Base-by-base conservation (phyloP, 2,329 filamentous ascomycete genomes). In the Akanthomyces uredinophilus region DNA sequence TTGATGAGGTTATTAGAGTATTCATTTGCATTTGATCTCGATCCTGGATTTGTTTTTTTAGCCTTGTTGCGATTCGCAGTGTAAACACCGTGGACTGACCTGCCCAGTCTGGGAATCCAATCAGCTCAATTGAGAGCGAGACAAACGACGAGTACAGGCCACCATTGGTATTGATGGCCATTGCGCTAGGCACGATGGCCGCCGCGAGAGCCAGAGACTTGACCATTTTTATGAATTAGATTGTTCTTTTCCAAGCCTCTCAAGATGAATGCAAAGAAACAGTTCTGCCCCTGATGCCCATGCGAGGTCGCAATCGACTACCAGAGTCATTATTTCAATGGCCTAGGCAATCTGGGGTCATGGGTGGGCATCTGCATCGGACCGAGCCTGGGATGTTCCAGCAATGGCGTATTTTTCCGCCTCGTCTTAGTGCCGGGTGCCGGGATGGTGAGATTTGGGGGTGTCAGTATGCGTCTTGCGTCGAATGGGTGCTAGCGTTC, bases 1-100 rank as follows among this genome's bases (percentile, higher is more conserved):
- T 65, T 50, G n/a, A 67, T 64, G 27, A 67, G 46, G 13, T 67
- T 67, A 43, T 62, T 61, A 10, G 66, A 67, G 47, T 60, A 67
- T 29, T 59, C 56, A 58, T 67, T 67, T 11, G 60, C 51, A 16
- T 53, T 62, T 29, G 22, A 29, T n/a, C 54, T 64, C 14, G 64
- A 60, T 35, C 66, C 66, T 67, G 41, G 3, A 16, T 22, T 39
- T 22, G 13, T 2, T 6, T 20, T 7, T 2, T 24, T 35, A 61
- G 50, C 7, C 10, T 13, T 27, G 22, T 13, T 20, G 32, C 27
- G 3, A 18, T 41, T 43, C 22, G 5, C 11, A 4, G 32, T 14
- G 2, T 18, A 1, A 7, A n/a, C 2, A 22, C 4, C 29, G 11
- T 18, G 46, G 20, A 63, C 66, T 64, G 18, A 66, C 66, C 66